Evolutionary conservation across 2,329 filamentous ascomycete species (phyloP).

Genomic region (Paecilomyces sp.): DNA sequence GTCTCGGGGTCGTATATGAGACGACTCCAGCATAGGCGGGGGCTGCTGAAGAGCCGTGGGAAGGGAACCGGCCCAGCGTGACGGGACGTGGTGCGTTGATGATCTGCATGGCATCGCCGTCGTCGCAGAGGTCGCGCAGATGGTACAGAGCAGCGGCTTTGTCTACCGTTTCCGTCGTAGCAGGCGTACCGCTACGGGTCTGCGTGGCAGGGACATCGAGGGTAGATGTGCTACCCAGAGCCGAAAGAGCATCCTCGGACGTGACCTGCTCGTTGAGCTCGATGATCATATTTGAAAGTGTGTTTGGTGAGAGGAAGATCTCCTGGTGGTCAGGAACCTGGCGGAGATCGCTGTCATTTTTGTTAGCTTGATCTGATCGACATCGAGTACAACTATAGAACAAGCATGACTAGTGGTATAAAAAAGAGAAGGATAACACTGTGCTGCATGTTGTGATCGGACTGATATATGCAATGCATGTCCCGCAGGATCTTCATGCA

Average conservation of each 20-base stretch:
- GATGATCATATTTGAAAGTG: slow-evolving; percentile 80
- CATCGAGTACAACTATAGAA: background rate
- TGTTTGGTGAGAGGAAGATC: slow-evolving; percentile 76
- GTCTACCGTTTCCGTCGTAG: slow-evolving; percentile 56
- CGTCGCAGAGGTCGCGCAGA: slow-evolving; percentile 61
- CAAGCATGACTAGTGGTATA: background rate
- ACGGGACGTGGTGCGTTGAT: slow-evolving; percentile 57
- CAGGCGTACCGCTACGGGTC: slow-evolving; percentile 34
- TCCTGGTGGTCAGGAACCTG: slow-evolving; percentile 63
- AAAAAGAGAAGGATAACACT: background rate
- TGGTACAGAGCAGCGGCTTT: slow-evolving; percentile 60
- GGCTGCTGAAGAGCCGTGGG: slow-evolving; percentile 8
- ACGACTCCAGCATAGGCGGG: slow-evolving; percentile 22
- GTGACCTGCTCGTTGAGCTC: slow-evolving; percentile 80
- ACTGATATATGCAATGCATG: background rate
- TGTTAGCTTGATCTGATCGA: background rate
- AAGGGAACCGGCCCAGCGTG: slow-evolving; percentile 46
- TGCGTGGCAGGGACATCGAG: slow-evolving; percentile 5
- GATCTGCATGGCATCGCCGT: slow-evolving; percentile 58
- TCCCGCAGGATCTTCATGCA: background rate
- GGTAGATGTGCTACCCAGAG: slow-evolving; percentile 8
- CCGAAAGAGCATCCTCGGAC: slow-evolving; percentile 16
- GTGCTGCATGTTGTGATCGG: background rate
- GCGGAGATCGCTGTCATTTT: slow-evolving; percentile 20
- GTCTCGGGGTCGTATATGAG: slow-evolving; percentile 15